Base-by-base conservation (phyloP, 2,329 filamentous ascomycete genomes). In the Penicillium sumatraense region DNA sequence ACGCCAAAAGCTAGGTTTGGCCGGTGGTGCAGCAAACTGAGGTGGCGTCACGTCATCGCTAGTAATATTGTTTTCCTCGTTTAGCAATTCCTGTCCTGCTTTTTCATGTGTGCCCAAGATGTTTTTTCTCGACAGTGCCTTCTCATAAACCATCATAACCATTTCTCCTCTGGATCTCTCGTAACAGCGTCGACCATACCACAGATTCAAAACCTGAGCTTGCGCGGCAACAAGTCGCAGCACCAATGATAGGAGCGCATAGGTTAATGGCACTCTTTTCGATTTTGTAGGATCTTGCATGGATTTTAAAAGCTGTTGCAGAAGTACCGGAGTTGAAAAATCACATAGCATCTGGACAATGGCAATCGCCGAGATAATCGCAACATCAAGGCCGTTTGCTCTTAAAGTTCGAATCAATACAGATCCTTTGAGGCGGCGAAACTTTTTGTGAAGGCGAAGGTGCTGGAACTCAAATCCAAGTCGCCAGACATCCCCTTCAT, bases 381-480 rank as follows among this genome's bases (percentile, higher is more conserved):
- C 73, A 10, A 96, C 75, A 72, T 96, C 92, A 20, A 93, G 79
- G 0, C 88, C 89, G 68, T 96, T 96, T 3, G 91, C 92, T 45
- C 83, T 77, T 26, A 93, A 68, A 0, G 96, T 75, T 4, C 90
- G 84, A 20, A 75, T 78, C 2, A 93, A 80, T 1, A 96, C 86
- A 0, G 88, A 88, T 0, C 92, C 92, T 40, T 80, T 78, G 9
- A 96, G 80, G 44, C 87, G 84, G 40, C 88, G 83, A 64, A 96
- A 96, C 3, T 85, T 82, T 40, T 86, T 81, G 68, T 96, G 90
- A 0, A 96, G 80, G 1, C 86, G 80, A 29, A 78, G 81, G 69
- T 96, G 92, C 65, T 96, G 91, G 59, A 93, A 96, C 50, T 95
- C 89, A 62, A 86, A 89, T 0, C 87, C 86, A 0, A 96, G 76